These are phyloP conservation scores for Rhododendron henanense DNA, from an alignment of 148 eudicot genomes.

Conservation along the genomic window DNA sequence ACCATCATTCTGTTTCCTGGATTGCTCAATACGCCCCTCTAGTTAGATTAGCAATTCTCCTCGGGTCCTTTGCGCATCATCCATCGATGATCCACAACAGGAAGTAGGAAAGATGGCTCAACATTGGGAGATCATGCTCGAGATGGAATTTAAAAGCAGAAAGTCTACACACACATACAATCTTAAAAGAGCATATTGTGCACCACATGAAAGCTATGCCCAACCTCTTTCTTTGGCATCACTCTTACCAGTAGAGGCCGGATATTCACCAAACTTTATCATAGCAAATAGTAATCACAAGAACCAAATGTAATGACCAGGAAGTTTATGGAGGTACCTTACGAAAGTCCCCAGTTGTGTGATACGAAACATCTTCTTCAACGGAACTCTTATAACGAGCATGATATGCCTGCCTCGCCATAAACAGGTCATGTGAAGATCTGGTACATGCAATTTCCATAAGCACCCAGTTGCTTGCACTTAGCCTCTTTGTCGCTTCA, in stretches of 20 bases:
- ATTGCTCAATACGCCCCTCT: neutral
- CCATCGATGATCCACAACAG: neutral
- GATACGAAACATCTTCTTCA: slow-evolving; percentile 85
- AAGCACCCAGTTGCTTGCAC: slow-evolving; percentile 65
- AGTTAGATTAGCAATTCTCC: neutral
- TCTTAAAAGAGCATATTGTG: neutral
- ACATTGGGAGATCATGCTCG: neutral
- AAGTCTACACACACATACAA: too few relatives aligned
- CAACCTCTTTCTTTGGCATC: too few relatives aligned
- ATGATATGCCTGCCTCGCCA: slow-evolving; percentile 68
- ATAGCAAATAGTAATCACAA: neutral
- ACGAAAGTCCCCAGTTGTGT: slow-evolving; percentile 71
- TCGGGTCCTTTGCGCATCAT: neutral
- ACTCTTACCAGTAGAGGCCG: neutral
- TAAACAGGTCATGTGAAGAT: slow-evolving; percentile 59
- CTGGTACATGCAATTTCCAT: slow-evolving; percentile 80
- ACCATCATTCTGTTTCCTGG: neutral
- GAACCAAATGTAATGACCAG: slow-evolving; percentile 1
- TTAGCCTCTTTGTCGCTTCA: slow-evolving; percentile 76
- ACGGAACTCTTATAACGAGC: slow-evolving; percentile 63
- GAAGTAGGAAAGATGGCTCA: neutral
- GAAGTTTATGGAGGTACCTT: slow-evolving; percentile 41
- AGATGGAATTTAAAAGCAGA: neutral
- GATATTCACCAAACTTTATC: slow-evolving; percentile 1
- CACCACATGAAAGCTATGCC: neutral